Evolutionary conservation across 352 stramenopile species (phyloP).

Genomic region (Phytophthora meadii): DNA sequence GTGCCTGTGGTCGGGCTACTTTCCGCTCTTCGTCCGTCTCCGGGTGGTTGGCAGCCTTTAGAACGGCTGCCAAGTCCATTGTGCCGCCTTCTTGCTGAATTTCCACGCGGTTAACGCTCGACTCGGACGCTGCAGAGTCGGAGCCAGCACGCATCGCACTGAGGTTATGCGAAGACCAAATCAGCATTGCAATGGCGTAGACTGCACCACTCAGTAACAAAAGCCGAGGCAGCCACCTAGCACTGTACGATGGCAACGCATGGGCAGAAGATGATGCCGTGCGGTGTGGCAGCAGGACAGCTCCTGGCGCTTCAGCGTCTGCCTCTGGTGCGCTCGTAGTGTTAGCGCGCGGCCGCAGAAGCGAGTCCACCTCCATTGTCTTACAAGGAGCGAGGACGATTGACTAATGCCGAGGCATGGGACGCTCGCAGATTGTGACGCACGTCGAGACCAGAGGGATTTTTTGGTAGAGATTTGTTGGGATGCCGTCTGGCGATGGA

Average conservation of each 20-base stretch:
- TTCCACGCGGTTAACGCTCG: slow-evolving; percentile 1
- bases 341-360: slow-evolving; percentile 28
- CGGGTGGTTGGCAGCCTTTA: slow-evolving; percentile 26
- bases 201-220: slow-evolving; percentile 26
- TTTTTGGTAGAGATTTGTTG: slow-evolving; percentile 26
- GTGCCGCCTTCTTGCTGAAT: not conserved
- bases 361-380: slow-evolving; percentile 24
- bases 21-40: slow-evolving; percentile 10
- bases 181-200: slow-evolving; percentile 32
- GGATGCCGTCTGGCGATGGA: too few relatives aligned
- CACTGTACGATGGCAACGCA: slow-evolving; percentile 8
- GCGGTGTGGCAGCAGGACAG: slow-evolving; percentile 10
- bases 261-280: slow-evolving; percentile 3
- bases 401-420: slow-evolving; percentile 23
- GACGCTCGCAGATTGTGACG: slow-evolving; percentile 12
- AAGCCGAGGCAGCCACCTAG: slow-evolving; percentile 28
- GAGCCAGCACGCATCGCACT: slow-evolving; percentile 10
- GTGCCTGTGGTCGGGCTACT: slow-evolving; percentile 1
- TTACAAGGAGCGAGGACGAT: slow-evolving; percentile 11
- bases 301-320: not conserved
- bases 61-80: slow-evolving; percentile 20
- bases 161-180: slow-evolving; percentile 37
- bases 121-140: slow-evolving; percentile 14
- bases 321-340: slow-evolving; percentile 3
- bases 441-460: slow-evolving; percentile 19